Conservation (phyloP, 495 filamentous ascomycete species). For the Daldinia grandis region DNA sequence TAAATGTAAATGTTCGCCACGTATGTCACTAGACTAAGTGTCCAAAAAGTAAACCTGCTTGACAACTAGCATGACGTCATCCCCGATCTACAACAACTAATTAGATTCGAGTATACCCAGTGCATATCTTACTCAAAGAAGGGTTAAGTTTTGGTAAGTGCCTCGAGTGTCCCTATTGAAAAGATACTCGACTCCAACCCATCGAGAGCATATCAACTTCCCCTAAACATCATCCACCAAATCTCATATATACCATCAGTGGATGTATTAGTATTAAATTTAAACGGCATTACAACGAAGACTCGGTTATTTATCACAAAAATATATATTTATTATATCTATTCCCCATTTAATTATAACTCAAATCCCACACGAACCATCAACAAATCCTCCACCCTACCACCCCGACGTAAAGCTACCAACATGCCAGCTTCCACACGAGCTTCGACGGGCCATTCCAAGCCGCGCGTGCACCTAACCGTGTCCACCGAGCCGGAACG, state of each 20-base stretch:
- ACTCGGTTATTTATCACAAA: too few relatives aligned
- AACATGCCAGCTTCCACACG: slow-evolving; percentile 46
- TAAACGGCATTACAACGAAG: too few relatives aligned
- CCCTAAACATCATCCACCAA: not conserved
- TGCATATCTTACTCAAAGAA: slow-evolving; percentile 26
- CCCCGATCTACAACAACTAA: slow-evolving; percentile 21
- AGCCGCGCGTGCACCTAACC: slow-evolving; percentile 37
- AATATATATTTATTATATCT: not conserved
- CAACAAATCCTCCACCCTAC: not conserved
- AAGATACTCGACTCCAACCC: not conserved
- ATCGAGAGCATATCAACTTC: slow-evolving; percentile 3
- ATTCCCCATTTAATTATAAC: not conserved
- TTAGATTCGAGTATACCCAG: slow-evolving; percentile 22
- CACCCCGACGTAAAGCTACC: not conserved
- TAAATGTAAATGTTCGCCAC: slow-evolving; percentile 29
- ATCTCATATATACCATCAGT: not conserved
- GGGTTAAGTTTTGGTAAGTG: not conserved
- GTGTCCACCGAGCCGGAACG: slow-evolving; percentile 44
- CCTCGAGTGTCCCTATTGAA: not conserved
- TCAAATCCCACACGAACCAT: not conserved
- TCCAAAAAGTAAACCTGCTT: slow-evolving; percentile 34
- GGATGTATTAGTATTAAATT: not conserved
- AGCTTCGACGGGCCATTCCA: slow-evolving; percentile 42
- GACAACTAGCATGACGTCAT: slow-evolving; percentile 40
- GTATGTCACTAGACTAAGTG: slow-evolving; percentile 16